These are phyloP conservation scores for Pseudogymnoascus sp. DNA, from an alignment of 2,329 filamentous ascomycete species.

Conservation along the genomic window DNA sequence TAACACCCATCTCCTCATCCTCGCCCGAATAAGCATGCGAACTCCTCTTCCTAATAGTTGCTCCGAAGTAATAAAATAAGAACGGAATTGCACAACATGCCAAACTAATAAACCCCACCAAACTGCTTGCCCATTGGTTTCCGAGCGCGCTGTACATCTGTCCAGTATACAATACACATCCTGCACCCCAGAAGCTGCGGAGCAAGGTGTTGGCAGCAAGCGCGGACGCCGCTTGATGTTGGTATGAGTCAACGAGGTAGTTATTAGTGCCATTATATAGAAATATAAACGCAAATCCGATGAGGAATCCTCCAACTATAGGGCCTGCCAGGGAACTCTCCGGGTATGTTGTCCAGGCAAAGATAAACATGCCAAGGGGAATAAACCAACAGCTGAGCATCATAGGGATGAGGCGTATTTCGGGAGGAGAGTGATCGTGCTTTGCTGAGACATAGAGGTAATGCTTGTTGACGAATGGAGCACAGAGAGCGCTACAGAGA, in stretches of 20 bases:
- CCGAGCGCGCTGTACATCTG: conserved; percentile 62
- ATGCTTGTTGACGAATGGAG: conserved; percentile 60
- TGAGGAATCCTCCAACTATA: conserved; percentile 69
- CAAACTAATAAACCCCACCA: conserved; percentile 66
- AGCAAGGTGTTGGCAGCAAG: conserved; percentile 73
- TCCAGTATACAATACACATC: conserved; percentile 65
- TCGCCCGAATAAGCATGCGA: too few relatives aligned
- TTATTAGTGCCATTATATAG: conserved; percentile 78
- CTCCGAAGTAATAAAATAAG: conserved; percentile 61
- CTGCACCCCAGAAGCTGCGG: conserved; percentile 65
- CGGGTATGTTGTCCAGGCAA: conserved; percentile 81
- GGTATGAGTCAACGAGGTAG: conserved; percentile 71
- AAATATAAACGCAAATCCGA: conserved; percentile 66
- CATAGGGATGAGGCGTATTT: conserved; percentile 48
- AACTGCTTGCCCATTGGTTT: conserved; percentile 70
- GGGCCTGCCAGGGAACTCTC: conserved; percentile 76
- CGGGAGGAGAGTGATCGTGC: conserved; percentile 64
- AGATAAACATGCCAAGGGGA: conserved; percentile 73
- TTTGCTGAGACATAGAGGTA: conserved; percentile 66
- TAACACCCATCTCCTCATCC: too few relatives aligned
- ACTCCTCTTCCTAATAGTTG: conserved; percentile 40
- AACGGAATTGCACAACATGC: conserved; percentile 71
- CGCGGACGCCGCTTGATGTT: conserved; percentile 73
- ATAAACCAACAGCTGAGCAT: conserved; percentile 69
- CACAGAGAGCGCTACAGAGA: conserved; percentile 50